Percentiles rank a stretch among this genome's conserved stretches.
Conservation (phyloP, 495 filamentous ascomycete genomes). For the Penicillium robsamsonii region DNA sequence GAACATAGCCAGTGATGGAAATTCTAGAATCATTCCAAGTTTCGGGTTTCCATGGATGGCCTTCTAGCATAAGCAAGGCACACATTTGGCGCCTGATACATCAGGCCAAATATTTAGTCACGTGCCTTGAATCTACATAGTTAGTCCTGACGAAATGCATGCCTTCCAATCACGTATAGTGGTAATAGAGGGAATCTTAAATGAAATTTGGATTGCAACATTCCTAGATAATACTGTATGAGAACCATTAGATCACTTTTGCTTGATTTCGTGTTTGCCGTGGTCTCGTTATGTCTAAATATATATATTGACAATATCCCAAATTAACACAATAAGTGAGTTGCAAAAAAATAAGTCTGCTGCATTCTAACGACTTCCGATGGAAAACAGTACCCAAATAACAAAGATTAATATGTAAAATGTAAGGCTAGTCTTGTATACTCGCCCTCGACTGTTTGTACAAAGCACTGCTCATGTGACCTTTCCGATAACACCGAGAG, state of each 20-base stretch:
- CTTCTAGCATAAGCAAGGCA: conserved; percentile 2
- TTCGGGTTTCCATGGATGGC: not conserved
- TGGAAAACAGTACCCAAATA: not conserved
- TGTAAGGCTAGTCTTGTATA: not conserved
- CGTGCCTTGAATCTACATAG: not conserved
- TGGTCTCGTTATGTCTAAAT: not conserved
- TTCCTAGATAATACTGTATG: not conserved
- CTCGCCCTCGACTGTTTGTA: not conserved
- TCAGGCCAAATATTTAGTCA: not conserved
- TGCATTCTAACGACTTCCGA: not conserved
- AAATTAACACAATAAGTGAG: not conserved
- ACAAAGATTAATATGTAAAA: not conserved
- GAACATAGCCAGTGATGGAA: conserved; percentile 3
- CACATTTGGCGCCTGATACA: not conserved
- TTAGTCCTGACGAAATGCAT: not conserved
- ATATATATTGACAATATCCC: too few species aligned
- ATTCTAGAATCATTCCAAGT: conserved; percentile 2
- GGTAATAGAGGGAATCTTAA: not conserved
- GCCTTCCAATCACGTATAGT: not conserved
- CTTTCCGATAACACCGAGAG: conserved; percentile 5
- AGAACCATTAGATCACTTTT: not conserved
- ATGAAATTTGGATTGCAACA: not conserved
- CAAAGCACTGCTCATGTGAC: conserved; percentile 22
- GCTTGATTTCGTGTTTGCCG: not conserved
- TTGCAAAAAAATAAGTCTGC: not conserved